Evolutionary conservation across 352 stramenopile genomes (phyloP).

Genomic region (Phytophthora hibernalis): DNA sequence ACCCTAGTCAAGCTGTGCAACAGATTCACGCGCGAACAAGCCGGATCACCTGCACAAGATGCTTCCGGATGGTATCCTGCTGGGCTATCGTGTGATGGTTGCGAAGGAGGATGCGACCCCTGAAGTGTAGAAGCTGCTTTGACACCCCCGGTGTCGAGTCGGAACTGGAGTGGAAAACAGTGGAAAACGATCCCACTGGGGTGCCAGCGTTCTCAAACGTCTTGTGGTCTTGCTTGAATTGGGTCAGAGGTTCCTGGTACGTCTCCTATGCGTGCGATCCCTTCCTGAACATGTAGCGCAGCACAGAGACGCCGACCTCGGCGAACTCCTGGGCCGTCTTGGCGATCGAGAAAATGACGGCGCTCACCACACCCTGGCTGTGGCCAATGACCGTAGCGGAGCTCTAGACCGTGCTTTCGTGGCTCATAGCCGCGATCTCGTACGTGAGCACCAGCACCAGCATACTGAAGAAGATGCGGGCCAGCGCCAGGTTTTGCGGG

Average conservation of each 20-base stretch:
- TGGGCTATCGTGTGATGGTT: constrained; percentile 88
- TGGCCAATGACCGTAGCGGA: constrained; percentile 61
- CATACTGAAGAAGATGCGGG: constrained; percentile 78
- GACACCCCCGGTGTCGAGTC: constrained; percentile 74
- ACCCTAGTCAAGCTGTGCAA: constrained; percentile 69
- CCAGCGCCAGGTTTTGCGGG: constrained; percentile 19
- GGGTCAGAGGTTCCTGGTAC: constrained; percentile 35
- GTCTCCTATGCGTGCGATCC: constrained; percentile 76
- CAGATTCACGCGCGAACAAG: constrained; percentile 77
- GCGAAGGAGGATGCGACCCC: constrained; percentile 87
- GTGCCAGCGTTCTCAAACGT: constrained; percentile 41
- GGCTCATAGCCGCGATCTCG: constrained; percentile 50
- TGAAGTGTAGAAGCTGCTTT: constrained; percentile 88
- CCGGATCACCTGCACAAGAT: constrained; percentile 68
- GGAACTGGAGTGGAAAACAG: constrained; percentile 80
- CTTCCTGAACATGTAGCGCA: constrained; percentile 88
- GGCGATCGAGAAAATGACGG: constrained; percentile 70
- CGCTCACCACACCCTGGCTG: constrained; percentile 84
- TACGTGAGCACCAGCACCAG: constrained; percentile 80
- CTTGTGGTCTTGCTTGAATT: constrained; percentile 43
- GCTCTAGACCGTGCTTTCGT: constrained; percentile 68
- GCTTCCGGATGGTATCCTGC: constrained; percentile 82
- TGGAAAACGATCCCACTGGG: no score
- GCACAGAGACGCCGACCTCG: constrained; percentile 47
- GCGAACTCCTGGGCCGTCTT: constrained; percentile 62